Base-by-base conservation (phyloP, 306 rosid species). In the Dalbergia cultrata region DNA sequence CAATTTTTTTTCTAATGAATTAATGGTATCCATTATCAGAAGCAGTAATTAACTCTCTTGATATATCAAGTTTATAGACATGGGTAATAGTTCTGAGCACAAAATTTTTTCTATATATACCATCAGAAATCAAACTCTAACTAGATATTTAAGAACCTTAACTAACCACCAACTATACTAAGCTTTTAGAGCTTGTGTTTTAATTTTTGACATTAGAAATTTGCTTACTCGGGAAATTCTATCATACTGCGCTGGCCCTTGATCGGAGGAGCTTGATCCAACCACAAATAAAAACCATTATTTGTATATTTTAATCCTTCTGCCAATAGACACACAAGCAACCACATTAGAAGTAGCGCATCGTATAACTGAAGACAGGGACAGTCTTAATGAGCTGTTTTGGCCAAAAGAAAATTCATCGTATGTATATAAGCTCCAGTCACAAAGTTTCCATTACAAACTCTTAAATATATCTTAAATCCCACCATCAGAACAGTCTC, bases 391-490 rank as follows among this genome's bases (percentile, higher is more conserved):
- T 7, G 35, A 17, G 76, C 35, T 57, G 58, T 5, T 7, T 0
- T 37, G 7, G 39, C 74, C 39, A 19, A 7, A 19, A 12, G 7
- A 60, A 31, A 22, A 0, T 45, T 67, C 19, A 43, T 69, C 2
- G 16, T 12, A n/a, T n/a, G 11, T 13, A 5, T 1, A 22, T 37
- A 0, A 35, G 8, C 7, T n/a, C 10, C 62, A 14, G 14, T 70
- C 60, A 39, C 16, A 37, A 37, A 31, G 11, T 58, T 68, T 10
- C 45, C 52, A 84, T 41, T 72, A 31, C 59, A 65, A 72, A 16
- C 64, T 58, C 66, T 16, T 21, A 21, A 60, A 26, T 31, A 12
- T 60, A 60, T 60, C 66, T 60, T 18, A 22, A 9, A 67, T 56
- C 43, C 59, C 74, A 47, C 74, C 22, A 68, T 68, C 5, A 14